Conservation (phyloP, 148 eudicot genomes). For the Rhododendron mucronatum region DNA sequence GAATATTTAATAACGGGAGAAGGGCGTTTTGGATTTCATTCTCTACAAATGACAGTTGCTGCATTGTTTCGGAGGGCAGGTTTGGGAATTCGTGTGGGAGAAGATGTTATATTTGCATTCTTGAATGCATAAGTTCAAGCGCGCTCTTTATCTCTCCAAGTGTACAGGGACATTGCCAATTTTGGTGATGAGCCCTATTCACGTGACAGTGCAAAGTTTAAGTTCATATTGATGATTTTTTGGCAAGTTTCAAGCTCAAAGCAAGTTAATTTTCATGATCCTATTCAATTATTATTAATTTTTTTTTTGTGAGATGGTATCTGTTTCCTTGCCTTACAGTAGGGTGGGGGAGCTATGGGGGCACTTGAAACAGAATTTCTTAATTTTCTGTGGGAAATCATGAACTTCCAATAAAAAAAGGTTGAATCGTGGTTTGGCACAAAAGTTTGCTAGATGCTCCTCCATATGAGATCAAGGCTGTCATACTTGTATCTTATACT, state of each 20-base stretch:
- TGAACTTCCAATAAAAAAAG: not conserved
- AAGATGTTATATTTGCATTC: not conserved
- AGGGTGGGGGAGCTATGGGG: not conserved
- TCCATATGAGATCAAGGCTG: not conserved
- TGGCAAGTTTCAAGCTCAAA: not conserved
- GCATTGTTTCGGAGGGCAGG: not conserved
- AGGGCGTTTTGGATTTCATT: not conserved
- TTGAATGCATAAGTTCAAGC: not conserved
- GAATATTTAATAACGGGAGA: not conserved
- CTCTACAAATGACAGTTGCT: not conserved
- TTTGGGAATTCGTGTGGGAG: not conserved
- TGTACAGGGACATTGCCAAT: not conserved
- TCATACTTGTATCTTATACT: not conserved
- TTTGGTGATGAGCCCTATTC: not conserved
- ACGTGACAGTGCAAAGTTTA: not conserved
- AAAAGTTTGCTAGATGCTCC: not conserved
- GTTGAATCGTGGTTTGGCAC: not conserved
- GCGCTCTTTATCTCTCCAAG: not conserved
- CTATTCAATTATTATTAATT: not conserved
- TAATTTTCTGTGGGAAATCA: not conserved
- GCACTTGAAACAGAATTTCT: not conserved
- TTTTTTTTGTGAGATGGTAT: not conserved
- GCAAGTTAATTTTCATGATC: not conserved
- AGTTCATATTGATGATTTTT: not conserved
- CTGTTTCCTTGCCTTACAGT: not conserved